Base-by-base conservation (phyloP, 208 protist genomes). In the Acanthamoeba healyi region DNA sequence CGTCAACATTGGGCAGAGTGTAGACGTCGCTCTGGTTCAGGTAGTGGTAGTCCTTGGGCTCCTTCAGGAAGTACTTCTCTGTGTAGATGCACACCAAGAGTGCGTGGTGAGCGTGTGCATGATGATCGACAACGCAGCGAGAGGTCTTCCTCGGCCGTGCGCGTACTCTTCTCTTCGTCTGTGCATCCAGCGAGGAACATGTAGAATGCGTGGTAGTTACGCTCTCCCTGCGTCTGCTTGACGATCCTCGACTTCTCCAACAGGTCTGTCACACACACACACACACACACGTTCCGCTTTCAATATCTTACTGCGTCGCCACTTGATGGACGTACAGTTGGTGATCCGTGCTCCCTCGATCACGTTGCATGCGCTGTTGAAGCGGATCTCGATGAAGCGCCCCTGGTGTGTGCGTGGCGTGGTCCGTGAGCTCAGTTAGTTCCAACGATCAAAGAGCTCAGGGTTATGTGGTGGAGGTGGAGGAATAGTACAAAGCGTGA, bases 1-100 rank as follows among this genome's bases (percentile, higher is more conserved):
- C 98, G 92, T 99, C 97, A 9, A 98, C 94, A 51, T 96, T 96
- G 92, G 96, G 95, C 10, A 98, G 96, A 12, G 94, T 92, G 54
- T 96, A 95, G 67, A 82, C 95, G n/a, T 95, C 94, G 42, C 97
- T 96, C 70, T 97, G 94, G 82, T 94, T 95, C 2, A 98, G 91
- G 94, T 98, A 98, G 81, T 94, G 77, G 84, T 97, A 98, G 24
- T 97, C 86, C 0, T 58, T 94, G 67, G 94, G 97, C 98, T 26
- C 97, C 88, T 1, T 94, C 70, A 10, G 98, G 95, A 12, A 9
- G 24, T 17, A 32, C 19, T 26, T 44, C 24, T 40, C n/a, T n/a
- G n/a, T n/a, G n/a, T n/a, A n/a, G n/a, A n/a, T n/a, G n/a, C n/a
- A n/a, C n/a, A n/a, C n/a, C n/a, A n/a, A n/a, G n/a, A 32, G 67